phyloP scores from a whole-genome alignment of 208 protist species.

The Acanthamoeba sp. region DNA sequence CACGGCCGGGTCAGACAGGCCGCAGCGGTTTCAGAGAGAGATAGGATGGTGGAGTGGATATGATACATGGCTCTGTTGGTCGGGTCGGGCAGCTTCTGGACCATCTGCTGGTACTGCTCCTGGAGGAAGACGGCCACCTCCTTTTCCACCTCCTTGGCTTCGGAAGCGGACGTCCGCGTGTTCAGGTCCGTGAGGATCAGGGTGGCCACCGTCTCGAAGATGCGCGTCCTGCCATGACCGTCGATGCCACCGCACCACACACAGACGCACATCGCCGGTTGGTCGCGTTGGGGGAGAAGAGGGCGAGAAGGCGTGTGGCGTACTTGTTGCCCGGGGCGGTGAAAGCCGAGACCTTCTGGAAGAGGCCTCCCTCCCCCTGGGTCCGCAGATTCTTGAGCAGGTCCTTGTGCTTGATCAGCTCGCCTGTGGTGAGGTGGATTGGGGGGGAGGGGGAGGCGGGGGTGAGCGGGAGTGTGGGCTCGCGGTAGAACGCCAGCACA shows the following conservation, averaged over 20 bases:
- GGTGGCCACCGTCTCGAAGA: conserved; percentile 4
- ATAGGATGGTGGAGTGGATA: neutral
- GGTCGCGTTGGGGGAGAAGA: too few relatives aligned
- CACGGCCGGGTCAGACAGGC: neutral
- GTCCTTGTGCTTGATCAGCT: neutral
- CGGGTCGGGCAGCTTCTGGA: neutral
- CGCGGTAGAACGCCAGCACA: too few relatives aligned
- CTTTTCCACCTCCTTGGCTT: neutral
- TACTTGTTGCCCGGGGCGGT: neutral
- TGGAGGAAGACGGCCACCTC: neutral
- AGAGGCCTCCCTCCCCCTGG: neutral
- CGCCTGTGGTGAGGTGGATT: neutral
- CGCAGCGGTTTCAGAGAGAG: neutral
- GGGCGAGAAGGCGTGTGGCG: too few relatives aligned
- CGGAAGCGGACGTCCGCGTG: neutral
- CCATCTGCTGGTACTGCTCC: neutral
- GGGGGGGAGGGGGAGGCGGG: too few relatives aligned
- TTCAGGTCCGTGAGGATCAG: neutral
- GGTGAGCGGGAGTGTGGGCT: too few relatives aligned
- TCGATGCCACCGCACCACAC: neutral
- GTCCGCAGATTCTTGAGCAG: neutral
- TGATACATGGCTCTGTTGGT: neutral
- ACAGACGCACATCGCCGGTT: too few relatives aligned
- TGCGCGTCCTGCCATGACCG: neutral
- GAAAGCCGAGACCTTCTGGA: neutral